Evolutionary conservation across 768 basidiomycete species (phyloP), one percentile per base, ranked within the genome.

Genomic region (Mycena floridula): DNA sequence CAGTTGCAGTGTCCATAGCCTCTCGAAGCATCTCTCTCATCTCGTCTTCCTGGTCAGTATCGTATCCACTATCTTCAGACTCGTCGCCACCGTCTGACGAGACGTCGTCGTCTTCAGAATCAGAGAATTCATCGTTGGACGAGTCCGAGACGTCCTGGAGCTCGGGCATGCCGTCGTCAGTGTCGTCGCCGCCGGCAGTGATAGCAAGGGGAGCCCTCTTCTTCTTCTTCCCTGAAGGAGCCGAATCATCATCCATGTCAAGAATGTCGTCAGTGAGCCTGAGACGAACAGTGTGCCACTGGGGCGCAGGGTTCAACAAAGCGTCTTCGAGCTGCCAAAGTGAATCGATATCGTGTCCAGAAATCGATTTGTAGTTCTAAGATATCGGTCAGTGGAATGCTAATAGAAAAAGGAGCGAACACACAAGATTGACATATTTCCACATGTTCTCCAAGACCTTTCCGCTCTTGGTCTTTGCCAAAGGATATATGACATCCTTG

Each of bases 1-100:
- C 72, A 52, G 76, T 67, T 1, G 77, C 80, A 15, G 73, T 66
- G 48, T 87, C 79, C 84, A 89, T 85, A 3, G 87, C 89, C 54
- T 85, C 81, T 40, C 79, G 71, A 22, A 80, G 50, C 64, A 81
- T 58, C 25, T 78, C 76, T 16, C 80, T 66, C 23, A 87, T 59
- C 49, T 75, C 71, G 43, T 84, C 85, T 50, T 85, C 85, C 46
- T 82, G 75, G 37, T 85, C 86, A 4, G 76, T 75, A 51, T 87
- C 76, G 55, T 83, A 82, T 5, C 62, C 73, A 35, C 62, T 72
- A 37, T 70, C 72, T 12, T 68, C 64, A 18, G 65, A 63, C 21
- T 66, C 63, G 37, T 62, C 63, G 5, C 59, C 62, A 3, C 64
- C 64, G 15, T 64, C 68, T 0, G 67, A 64, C 22, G 68, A 63